phyloP scores from a whole-genome alignment of 208 protist genomes.

The Novymonas esmeraldas region DNA sequence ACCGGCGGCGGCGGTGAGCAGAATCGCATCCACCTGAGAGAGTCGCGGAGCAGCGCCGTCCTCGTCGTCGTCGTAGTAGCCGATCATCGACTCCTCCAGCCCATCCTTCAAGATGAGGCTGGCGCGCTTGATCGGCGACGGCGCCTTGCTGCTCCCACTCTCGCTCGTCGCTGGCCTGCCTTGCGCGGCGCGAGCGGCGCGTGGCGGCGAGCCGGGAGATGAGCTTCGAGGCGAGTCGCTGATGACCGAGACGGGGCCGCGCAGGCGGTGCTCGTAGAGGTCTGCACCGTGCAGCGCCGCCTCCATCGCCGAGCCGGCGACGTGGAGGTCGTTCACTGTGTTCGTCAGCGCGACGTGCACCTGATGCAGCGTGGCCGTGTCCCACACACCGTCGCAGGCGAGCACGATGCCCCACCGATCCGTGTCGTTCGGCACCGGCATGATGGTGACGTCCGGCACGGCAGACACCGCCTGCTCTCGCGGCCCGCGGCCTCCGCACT shows the following conservation, averaged over 20 bases:
- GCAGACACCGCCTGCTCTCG: constrained; percentile 71
- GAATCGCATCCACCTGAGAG: constrained; percentile 44
- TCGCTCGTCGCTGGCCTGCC: neutral
- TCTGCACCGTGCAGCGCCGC: constrained; percentile 53
- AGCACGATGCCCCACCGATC: constrained; percentile 71
- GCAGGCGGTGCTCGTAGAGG: constrained; percentile 34
- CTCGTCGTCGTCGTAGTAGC: constrained; percentile 15
- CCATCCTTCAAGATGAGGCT: neutral
- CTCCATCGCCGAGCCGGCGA: constrained; percentile 52
- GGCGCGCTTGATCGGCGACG: constrained; percentile 1
- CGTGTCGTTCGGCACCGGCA: constrained; percentile 47
- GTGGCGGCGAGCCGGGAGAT: neutral
- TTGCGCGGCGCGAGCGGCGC: neutral
- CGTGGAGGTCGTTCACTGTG: constrained; percentile 67
- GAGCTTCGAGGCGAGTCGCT: neutral
- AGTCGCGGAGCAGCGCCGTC: constrained; percentile 1
- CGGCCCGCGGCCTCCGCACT: constrained; percentile 58
- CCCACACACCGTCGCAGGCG: constrained; percentile 89
- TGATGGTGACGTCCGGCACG: constrained; percentile 71
- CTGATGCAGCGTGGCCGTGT: constrained; percentile 75
- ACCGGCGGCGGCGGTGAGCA: constrained; percentile 64
- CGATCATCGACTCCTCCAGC: constrained; percentile 15
- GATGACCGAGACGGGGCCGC: constrained; percentile 9
- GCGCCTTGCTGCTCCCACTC: neutral
- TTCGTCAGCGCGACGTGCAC: constrained; percentile 75